phyloP scores from a whole-genome alignment of 148 eudicot species.

The Rheum nobile region DNA sequence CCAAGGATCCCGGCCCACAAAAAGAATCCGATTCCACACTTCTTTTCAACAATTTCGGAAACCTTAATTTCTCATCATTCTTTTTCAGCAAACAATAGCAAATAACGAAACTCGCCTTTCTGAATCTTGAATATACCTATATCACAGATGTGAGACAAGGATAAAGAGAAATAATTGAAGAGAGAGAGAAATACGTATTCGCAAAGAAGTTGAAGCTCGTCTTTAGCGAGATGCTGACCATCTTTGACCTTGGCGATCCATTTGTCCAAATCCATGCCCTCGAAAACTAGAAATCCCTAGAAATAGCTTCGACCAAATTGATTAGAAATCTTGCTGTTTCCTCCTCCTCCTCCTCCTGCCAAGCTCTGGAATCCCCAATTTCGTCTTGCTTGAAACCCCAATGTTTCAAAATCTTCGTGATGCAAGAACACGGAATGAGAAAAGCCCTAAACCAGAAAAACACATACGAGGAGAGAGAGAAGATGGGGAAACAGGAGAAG shows the following conservation, averaged over 20 bases:
- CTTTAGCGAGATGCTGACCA: conserved; percentile 91
- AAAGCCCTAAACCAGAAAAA: background rate
- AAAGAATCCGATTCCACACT: background rate
- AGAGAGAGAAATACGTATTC: conserved; percentile 51
- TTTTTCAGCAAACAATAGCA: background rate
- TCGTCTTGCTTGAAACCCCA: background rate
- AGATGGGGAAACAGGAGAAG: too few species aligned
- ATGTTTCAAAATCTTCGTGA: background rate
- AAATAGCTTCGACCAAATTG: background rate
- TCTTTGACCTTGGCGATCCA: conserved; percentile 94
- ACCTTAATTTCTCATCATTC: background rate
- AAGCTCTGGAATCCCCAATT: background rate
- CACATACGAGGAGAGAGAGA: background rate
- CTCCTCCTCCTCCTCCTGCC: too few species aligned
- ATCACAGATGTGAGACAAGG: background rate
- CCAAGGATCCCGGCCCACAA: background rate
- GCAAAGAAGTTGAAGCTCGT: conserved; percentile 94
- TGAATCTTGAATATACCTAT: background rate
- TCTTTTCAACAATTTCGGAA: background rate
- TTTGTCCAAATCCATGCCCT: conserved; percentile 83
- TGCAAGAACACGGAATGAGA: background rate
- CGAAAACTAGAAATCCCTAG: background rate
- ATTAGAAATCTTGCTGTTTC: background rate
- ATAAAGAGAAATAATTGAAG: conserved; percentile 3
- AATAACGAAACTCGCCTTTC: background rate